Base-by-base conservation (phyloP, 73 alveolate species). In the Paraurostyla sp. region DNA sequence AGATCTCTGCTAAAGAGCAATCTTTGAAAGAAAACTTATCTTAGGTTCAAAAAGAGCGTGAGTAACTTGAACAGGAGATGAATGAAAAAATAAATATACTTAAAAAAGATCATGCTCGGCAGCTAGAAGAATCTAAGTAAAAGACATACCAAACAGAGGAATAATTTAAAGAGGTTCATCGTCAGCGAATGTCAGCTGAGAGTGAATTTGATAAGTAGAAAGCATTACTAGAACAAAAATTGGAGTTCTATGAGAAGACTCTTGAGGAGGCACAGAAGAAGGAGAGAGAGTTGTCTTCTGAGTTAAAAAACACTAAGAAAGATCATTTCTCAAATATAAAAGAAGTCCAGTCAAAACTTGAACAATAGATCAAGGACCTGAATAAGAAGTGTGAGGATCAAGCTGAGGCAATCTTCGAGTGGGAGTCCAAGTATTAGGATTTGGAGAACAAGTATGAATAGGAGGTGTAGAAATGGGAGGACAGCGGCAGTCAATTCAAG, bases 201-300 rank as follows among this genome's bases (percentile, higher is more conserved):
- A 56, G 89, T 62, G 96, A 91, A 50, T 57, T 41, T 56, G 96
- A 91, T 81, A 91, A 91, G 80, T 89, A 91, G 52, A 91, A 85
- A 43, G 96, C 96, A n/a, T 82, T 91, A 38, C 93, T 85, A 0
- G 96, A 91, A n/a, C 82, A 91, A 51, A 91, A 76, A 91, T 35
- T 91, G 0, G 91, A 85, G 62, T 91, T 91, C 85, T 43, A 69
- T 20, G 96, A 96, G 76, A 85, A 78, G 71, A 23, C 94, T 27
- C 89, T 96, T 20, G 98, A 95, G 50, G 92, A 91, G 29, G 94
- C 59, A 65, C 73, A 48, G 97, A 95, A 50, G 97, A 96, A 69
- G 92, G 96, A 85, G 60, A 84, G 32, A 50, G 92, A 91, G 88
- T 56, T 81, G 52, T 27, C 68, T 0, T n/a, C 65, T 38, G 91